Evolutionary conservation across 345 rosid species (phyloP), one percentile per base, ranked within the genome.

Genomic region (Bruguiera sexangula): DNA sequence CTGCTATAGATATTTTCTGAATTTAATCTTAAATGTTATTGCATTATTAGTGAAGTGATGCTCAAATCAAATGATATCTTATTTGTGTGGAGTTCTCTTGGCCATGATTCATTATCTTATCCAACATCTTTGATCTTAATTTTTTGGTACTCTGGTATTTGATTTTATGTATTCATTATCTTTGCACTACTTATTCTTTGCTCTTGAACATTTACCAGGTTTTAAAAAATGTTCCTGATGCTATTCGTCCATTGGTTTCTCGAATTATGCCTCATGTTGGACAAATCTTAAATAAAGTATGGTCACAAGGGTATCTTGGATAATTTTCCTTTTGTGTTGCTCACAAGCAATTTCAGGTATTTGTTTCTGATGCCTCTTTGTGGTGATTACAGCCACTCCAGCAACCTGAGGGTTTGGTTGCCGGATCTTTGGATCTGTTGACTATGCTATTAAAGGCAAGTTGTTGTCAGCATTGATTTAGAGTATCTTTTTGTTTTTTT

Each of bases 371-470:
- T 76, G 62, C 69, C 56, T 77, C 60, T 75, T 56, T 57, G 61
- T 79, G 76, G 48, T 76, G 64, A 80, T 70, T 60, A 68, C 88
- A 93, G 98, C 94, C 96, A 63, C 86, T 85, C 64, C 89, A 86
- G 71, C 98, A 93, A 72, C 87, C 96, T 69, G 91, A 86, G 72
- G 97, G 94, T 76, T 80, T 93, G 65, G 87, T 80, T 63, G 92
- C 97, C 73, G 96, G 94, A 77, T 93, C 97, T 26, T 77, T 93
- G 86, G 98, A 93, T 85, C 83, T 93, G 67, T 74, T 93, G 71
- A 83, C 88, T 56, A 91, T 93, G 97, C 91, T 93, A 68, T 77
- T 93, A 46, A 93, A 93, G 97, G 98, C 90, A 85, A 85, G 96
- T 84, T 61, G 66, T 62, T 63, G 43, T 73, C 72, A 57, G 59